Percentiles rank a stretch among this genome's conserved stretches.
Evolutionary conservation across 371 early-diverging fungal species (phyloP).

Genomic region (Apophysomyces ossiformis): DNA sequence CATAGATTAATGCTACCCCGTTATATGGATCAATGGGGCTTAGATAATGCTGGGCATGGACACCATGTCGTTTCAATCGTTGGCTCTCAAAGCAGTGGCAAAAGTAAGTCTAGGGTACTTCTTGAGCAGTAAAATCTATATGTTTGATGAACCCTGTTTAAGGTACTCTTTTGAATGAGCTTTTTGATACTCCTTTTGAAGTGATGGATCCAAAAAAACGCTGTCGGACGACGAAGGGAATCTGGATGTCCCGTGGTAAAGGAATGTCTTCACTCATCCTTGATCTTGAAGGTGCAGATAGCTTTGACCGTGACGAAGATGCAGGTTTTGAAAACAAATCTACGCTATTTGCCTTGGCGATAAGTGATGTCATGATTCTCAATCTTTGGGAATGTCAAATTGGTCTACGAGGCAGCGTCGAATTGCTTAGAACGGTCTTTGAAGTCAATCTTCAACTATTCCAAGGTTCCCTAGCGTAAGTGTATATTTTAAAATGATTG

Average conservation of each 20-base stretch:
- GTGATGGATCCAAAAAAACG: conserved; percentile 89
- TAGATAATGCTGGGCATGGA: no score
- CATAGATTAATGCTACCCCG: no score
- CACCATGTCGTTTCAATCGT: no score
- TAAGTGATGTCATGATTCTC: conserved; percentile 93
- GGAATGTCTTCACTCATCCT: conserved; percentile 87
- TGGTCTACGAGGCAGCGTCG: conserved; percentile 98
- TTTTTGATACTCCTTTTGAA: conserved; percentile 95
- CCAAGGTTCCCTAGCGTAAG: conserved; percentile 70
- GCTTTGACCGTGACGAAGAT: conserved; percentile 97
- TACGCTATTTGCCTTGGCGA: conserved; percentile 95
- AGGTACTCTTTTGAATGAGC: conserved; percentile 94
- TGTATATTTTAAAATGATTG: conserved; percentile 24
- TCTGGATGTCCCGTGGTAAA: conserved; percentile 91
- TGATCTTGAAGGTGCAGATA: conserved; percentile 99
- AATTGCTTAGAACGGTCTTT: conserved; percentile 96
- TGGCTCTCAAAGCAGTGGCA: no score
- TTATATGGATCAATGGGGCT: no score
- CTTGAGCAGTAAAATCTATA: no score
- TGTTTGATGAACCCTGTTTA: no score
- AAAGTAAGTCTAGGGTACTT: no score
- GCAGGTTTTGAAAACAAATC: conserved; percentile 98
- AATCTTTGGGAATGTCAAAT: conserved; percentile 98
- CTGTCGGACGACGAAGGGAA: conserved; percentile 95
- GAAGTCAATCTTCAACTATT: conserved; percentile 98